Percentiles rank a stretch among this genome's conserved stretches.
These are phyloP conservation scores for Tolypocladium sp. DNA, from an alignment of 2,329 filamentous ascomycete species.

Conservation along the genomic window DNA sequence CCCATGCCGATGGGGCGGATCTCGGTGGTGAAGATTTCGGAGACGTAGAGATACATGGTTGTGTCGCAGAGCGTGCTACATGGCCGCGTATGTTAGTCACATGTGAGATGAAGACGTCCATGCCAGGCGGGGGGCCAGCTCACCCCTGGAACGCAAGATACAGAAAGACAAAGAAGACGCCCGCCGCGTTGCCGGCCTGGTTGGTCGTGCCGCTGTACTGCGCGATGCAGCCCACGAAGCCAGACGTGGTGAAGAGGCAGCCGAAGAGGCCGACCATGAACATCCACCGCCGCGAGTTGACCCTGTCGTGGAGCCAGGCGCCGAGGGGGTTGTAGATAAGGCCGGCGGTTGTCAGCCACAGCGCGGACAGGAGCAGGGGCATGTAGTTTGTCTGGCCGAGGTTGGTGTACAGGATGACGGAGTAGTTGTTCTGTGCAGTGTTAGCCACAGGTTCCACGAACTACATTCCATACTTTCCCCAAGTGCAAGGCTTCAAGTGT, in stretches of 20 bases:
- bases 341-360: no score
- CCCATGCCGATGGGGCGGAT: constrained; percentile 42
- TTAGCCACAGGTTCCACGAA: no score
- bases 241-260: constrained; percentile 24
- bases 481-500: no score
- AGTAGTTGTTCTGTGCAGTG: no score
- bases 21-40: constrained; percentile 33
- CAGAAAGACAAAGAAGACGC: constrained; percentile 33
- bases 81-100: no score
- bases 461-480: no score
- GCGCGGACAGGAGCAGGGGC: no score
- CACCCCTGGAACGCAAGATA: constrained; percentile 31
- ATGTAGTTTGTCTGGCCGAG: no score
- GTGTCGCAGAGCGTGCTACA: constrained; percentile 27
- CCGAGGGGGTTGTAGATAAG: constrained; percentile 29
- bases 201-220: no score
- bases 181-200: constrained; percentile 13
- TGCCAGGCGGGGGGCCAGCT: no score
- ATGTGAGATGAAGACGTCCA: no score
- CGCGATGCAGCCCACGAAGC: constrained; percentile 9
- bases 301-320: constrained; percentile 36
- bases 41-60: constrained; percentile 28
- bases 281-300: constrained; percentile 36
- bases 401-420: no score
- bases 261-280: constrained; percentile 30